Evolutionary conservation across 2,329 filamentous ascomycete genomes (phyloP).

Genomic region (Magnaporthiopsis incrustans): DNA sequence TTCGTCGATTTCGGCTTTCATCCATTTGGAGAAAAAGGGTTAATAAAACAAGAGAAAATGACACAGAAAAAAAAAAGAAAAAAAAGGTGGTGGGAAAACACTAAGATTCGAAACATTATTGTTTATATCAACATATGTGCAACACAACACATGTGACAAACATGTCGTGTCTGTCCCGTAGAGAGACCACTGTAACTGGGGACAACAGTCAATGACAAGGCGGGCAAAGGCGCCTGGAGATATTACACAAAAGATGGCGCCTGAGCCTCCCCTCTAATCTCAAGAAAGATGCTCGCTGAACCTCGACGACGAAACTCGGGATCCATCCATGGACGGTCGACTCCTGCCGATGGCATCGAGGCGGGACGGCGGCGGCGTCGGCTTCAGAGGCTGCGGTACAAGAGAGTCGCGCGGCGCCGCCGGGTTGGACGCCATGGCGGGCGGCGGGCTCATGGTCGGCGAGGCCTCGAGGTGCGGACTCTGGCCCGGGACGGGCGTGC

Average conservation of each 20-base stretch:
- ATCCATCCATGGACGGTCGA: conserved; percentile 13
- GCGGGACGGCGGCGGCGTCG: neutral
- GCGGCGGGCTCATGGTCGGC: neutral
- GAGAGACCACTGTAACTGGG: neutral
- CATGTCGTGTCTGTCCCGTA: neutral
- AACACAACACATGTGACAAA: neutral
- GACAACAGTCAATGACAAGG: neutral
- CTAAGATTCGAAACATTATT: neutral
- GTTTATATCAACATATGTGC: neutral
- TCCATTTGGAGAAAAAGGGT: neutral
- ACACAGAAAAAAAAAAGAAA: neutral
- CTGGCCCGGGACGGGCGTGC: conserved; percentile 51
- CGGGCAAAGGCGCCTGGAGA: neutral
- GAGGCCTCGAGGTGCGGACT: conserved; percentile 35
- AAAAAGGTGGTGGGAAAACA: neutral
- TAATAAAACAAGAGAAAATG: neutral
- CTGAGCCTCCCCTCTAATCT: neutral
- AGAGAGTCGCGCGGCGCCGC: neutral
- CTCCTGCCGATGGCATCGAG: conserved; percentile 15
- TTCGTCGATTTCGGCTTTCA: neutral
- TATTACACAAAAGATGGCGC: neutral
- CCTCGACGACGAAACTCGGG: conserved; percentile 14
- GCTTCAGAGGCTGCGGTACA: neutral
- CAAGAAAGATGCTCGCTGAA: conserved; percentile 15
- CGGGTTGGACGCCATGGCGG: neutral